A percentile compares a stretch with the other conserved stretches of the same genome.
These are phyloP conservation scores for Populus tremula DNA, from an alignment of 345 rosid species.

Conservation along the genomic window DNA sequence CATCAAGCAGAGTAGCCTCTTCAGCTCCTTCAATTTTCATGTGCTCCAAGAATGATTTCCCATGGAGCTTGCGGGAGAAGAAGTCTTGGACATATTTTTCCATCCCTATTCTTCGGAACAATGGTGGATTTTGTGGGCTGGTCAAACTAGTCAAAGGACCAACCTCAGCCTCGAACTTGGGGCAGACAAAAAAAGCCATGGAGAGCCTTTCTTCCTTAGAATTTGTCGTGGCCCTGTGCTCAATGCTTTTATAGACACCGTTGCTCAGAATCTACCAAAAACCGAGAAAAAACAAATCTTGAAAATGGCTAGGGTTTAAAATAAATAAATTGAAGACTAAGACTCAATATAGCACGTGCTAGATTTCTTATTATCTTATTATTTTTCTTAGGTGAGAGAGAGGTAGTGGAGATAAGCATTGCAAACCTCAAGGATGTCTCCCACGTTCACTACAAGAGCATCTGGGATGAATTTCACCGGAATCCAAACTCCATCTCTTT, in stretches of 20 bases:
- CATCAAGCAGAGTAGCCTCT: no score
- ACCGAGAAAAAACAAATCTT: neutral
- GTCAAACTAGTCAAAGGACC: constrained; percentile 25
- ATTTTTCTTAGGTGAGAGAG: neutral
- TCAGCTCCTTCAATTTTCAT: constrained; percentile 13
- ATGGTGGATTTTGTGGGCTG: constrained; percentile 24
- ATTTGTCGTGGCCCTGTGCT: constrained; percentile 31
- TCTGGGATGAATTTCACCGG: constrained; percentile 15
- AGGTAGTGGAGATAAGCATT: neutral
- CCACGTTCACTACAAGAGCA: constrained; percentile 25
- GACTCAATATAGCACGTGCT: neutral
- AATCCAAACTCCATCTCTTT: constrained; percentile 22
- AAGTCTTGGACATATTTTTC: constrained; percentile 17
- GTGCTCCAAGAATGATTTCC: constrained; percentile 18
- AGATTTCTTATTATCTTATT: neutral
- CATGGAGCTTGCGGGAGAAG: constrained; percentile 18
- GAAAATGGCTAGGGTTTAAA: neutral
- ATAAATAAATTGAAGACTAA: neutral
- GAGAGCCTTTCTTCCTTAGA: constrained; percentile 23
- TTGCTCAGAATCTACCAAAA: constrained; percentile 31
- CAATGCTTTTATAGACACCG: constrained; percentile 30
- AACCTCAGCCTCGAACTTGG: constrained; percentile 25
- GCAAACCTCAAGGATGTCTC: constrained; percentile 29
- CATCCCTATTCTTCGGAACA: constrained; percentile 9
- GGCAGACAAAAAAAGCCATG: constrained; percentile 22